Percentiles rank a stretch among this genome's conserved stretches.
These are phyloP conservation scores for Leptographium radiaticola DNA, from an alignment of 2,329 filamentous ascomycete species.

Conservation along the genomic window DNA sequence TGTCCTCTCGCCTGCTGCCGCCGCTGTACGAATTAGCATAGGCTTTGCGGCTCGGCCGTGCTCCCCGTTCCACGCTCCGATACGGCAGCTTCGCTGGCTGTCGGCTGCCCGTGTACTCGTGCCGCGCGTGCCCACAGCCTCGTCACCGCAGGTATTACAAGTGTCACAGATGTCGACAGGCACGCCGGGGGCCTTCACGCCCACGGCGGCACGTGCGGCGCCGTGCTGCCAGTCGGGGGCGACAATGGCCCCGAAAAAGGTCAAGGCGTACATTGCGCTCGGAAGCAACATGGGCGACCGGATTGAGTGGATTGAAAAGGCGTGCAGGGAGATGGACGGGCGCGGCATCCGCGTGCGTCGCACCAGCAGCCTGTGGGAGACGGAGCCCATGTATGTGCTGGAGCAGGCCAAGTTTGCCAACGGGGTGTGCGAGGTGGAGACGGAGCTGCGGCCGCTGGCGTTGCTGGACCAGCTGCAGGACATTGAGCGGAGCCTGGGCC, in stretches of 20 bases:
- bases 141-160: neutral
- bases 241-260: neutral
- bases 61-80: neutral
- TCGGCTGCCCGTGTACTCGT: neutral
- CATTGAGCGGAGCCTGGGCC: slow-evolving; percentile 69
- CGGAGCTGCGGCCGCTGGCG: slow-evolving; percentile 57
- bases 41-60: neutral
- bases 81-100: neutral
- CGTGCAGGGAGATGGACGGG: slow-evolving; percentile 64
- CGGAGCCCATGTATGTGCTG: slow-evolving; percentile 88
- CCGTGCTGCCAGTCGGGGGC: slow-evolving; percentile 6
- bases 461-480: slow-evolving; percentile 71
- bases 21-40: neutral
- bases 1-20: neutral
- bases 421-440: slow-evolving; percentile 83
- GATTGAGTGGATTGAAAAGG: slow-evolving; percentile 70
- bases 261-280: slow-evolving; percentile 65
- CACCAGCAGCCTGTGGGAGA: slow-evolving; percentile 89
- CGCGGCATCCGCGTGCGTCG: slow-evolving; percentile 59
- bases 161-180: neutral
- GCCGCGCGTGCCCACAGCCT: neutral
- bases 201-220: slow-evolving; percentile 1
- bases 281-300: slow-evolving; percentile 89
- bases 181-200: neutral
- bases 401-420: slow-evolving; percentile 86